Conservation (phyloP, 495 filamentous ascomycete species). For the Wilcoxina mikolae region DNA sequence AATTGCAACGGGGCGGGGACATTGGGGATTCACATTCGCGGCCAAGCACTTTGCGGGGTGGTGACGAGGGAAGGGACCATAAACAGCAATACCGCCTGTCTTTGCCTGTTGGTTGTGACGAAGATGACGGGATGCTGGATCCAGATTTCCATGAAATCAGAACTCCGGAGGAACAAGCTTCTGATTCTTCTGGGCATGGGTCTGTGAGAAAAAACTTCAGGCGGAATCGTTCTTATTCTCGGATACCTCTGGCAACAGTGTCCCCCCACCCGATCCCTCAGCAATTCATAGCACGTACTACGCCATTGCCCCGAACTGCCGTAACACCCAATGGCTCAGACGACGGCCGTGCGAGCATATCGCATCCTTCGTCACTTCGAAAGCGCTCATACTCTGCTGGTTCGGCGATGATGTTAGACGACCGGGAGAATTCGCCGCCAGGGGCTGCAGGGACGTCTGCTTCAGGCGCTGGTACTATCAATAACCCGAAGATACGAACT, state of each 20-base stretch:
- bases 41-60: conserved; percentile 34
- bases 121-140: conserved; percentile 31
- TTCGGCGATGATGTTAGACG: conserved; percentile 41
- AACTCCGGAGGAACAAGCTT: conserved; percentile 64
- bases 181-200: conserved; percentile 35
- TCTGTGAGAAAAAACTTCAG: conserved; percentile 22
- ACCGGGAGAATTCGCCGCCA: conserved; percentile 34
- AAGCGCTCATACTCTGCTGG: conserved; percentile 60
- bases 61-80: conserved; percentile 3
- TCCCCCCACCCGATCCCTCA: conserved; percentile 64
- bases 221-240: conserved; percentile 39
- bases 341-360: conserved; percentile 42
- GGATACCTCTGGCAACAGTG: conserved; percentile 67
- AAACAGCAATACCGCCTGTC: conserved; percentile 35
- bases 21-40: conserved; percentile 34
- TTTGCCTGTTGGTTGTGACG: conserved; percentile 31
- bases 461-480: conserved; percentile 14
- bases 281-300: conserved; percentile 56
- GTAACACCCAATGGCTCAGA: conserved; percentile 39
- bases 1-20: conserved; percentile 68
- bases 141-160: conserved; percentile 46
- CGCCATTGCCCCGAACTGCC: conserved; percentile 45
- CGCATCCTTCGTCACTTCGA: conserved; percentile 39
- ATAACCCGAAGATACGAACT: conserved; percentile 33
- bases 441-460: conserved; percentile 8